Evolutionary conservation across 1,139 yeast genomes (phyloP).

Genomic region (Nakaseomyces glabratus): DNA sequence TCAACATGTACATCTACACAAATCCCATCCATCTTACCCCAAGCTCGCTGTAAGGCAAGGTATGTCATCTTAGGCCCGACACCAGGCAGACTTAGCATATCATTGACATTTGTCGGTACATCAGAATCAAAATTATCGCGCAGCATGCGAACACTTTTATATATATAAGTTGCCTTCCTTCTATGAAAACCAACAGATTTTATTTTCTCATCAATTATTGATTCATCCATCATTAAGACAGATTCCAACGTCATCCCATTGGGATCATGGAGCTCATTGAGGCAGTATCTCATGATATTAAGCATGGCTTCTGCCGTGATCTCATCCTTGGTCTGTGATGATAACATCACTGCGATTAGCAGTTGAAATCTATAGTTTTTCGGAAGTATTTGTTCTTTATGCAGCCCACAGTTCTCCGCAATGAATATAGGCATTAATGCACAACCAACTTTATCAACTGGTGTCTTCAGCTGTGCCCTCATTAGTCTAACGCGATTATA

Average conservation of each 20-base stretch:
- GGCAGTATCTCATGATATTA: conserved; percentile 43
- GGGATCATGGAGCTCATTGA: conserved; percentile 28
- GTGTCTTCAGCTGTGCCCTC: conserved; percentile 58
- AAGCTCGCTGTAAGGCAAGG: conserved; percentile 69
- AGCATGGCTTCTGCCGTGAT: conserved; percentile 67
- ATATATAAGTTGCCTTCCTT: conserved; percentile 65
- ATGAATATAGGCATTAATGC: conserved; percentile 56
- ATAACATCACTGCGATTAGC: conserved; percentile 70
- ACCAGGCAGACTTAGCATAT: conserved; percentile 68
- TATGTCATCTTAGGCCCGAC: conserved; percentile 97
- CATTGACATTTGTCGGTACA: conserved; percentile 59
- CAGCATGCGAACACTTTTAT: conserved; percentile 49
- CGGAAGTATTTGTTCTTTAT: conserved; percentile 32
- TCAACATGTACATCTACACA: conserved; percentile 95
- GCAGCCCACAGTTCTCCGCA: conserved; percentile 24
- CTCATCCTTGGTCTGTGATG: conserved; percentile 89
- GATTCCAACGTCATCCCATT: conserved; percentile 38
- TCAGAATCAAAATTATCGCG: conserved; percentile 49
- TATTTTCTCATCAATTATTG: conserved; percentile 58
- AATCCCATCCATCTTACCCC: conserved; percentile 68
- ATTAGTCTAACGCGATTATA: conserved; percentile 56
- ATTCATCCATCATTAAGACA: conserved; percentile 44
- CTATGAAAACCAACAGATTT: conserved; percentile 80
- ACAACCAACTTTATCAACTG: conserved; percentile 88
- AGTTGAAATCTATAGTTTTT: conserved; percentile 58